Percentiles rank a stretch among this genome's conserved stretches.
Evolutionary conservation across 1,284 basidiomycete species (phyloP).

Genomic region (Jaminaea rosea): DNA sequence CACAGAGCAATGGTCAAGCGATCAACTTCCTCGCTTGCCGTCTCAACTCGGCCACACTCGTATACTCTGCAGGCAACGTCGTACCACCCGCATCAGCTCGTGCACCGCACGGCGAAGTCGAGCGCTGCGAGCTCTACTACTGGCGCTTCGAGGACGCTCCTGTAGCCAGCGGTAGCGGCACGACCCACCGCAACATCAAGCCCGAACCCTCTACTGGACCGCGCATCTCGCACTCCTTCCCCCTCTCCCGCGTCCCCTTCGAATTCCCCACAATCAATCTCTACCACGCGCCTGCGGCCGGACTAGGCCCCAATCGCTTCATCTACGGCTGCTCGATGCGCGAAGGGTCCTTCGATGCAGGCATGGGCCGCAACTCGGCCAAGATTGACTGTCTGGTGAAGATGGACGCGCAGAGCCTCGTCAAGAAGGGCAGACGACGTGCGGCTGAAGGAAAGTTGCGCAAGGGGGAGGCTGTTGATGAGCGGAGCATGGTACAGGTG

Average conservation of each 20-base stretch:
- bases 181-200: background rate
- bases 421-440: slow-evolving; percentile 38
- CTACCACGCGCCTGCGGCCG: slow-evolving; percentile 10
- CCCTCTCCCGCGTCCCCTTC: slow-evolving; percentile 51
- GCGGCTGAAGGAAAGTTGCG: slow-evolving; percentile 21
- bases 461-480: slow-evolving; percentile 45
- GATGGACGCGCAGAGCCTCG: slow-evolving; percentile 48
- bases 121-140: slow-evolving; percentile 51
- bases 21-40: slow-evolving; percentile 51
- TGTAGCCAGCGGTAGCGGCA: background rate
- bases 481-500: slow-evolving; percentile 47
- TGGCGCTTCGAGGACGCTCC: slow-evolving; percentile 46
- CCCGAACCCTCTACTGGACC: slow-evolving; percentile 5
- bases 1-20: background rate
- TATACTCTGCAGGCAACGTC: slow-evolving; percentile 51
- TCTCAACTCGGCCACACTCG: slow-evolving; percentile 51
- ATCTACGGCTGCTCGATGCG: slow-evolving; percentile 47
- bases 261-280: slow-evolving; percentile 51
- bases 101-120: slow-evolving; percentile 44
- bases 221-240: slow-evolving; percentile 50
- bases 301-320: slow-evolving; percentile 47
- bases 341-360: slow-evolving; percentile 49
- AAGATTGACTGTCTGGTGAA: slow-evolving; percentile 53
- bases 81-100: slow-evolving; percentile 38
- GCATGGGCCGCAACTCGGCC: slow-evolving; percentile 49